phyloP scores from a whole-genome alignment of 2,329 filamentous ascomycete species.

The Alternaria longipes region DNA sequence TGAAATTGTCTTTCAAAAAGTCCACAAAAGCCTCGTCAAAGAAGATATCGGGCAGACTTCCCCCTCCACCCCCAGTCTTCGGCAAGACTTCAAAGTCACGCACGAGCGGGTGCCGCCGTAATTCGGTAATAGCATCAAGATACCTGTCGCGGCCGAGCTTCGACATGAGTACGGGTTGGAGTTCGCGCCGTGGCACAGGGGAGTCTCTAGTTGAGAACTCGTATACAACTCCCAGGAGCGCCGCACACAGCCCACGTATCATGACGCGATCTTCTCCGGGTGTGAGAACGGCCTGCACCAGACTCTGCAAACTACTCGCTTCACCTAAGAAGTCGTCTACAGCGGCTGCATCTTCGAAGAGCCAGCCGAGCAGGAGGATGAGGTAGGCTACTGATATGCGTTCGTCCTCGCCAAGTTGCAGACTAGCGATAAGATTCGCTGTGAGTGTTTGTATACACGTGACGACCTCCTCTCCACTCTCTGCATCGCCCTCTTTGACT shows the following conservation, averaged over 20 bases:
- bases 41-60: conserved; percentile 77
- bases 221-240: conserved; percentile 87
- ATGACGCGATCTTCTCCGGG: conserved; percentile 66
- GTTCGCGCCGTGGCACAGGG: conserved; percentile 79
- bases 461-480: conserved; percentile 91
- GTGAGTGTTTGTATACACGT: conserved; percentile 91
- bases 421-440: conserved; percentile 81
- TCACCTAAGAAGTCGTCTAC: conserved; percentile 94
- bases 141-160: conserved; percentile 88
- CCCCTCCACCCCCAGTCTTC: conserved; percentile 63
- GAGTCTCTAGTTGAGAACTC: conserved; percentile 99
- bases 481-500: conserved; percentile 88
- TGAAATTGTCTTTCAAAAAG: conserved; percentile 96
- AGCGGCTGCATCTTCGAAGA: conserved; percentile 90
- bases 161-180: conserved; percentile 80
- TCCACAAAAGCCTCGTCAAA: conserved; percentile 89
- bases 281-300: conserved; percentile 75
- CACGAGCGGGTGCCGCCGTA: conserved; percentile 80
- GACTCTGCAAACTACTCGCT: conserved; percentile 87
- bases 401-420: conserved; percentile 79
- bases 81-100: conserved; percentile 90
- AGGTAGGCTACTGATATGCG: conserved; percentile 84
- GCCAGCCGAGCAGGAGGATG: conserved; percentile 87
- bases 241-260: conserved; percentile 82
- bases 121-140: conserved; percentile 78